A percentile compares a stretch with the other conserved stretches of the same genome.
Evolutionary conservation across 140 eudicot genomes (phyloP).

Genomic region (Anethum foeniculum): DNA sequence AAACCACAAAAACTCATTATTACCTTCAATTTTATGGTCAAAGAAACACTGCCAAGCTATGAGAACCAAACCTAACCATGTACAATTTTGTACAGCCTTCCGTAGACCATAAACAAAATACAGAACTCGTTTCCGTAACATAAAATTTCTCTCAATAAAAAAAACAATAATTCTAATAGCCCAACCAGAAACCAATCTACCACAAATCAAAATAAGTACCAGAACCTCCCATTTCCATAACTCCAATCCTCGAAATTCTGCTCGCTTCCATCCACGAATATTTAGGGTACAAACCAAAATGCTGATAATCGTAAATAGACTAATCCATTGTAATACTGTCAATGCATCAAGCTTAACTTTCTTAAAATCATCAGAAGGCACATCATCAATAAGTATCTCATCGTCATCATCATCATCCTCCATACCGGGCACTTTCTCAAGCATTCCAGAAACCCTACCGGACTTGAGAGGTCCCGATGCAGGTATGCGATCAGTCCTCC

Average conservation of each 20-base stretch:
- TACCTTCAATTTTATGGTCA: constrained; percentile 50
- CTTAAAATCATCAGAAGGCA: constrained; percentile 41
- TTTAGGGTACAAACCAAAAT: constrained; percentile 25
- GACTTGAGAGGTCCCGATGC: constrained; percentile 34
- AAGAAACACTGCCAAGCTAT: constrained; percentile 77
- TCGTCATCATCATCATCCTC: constrained; percentile 27
- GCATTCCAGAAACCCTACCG: constrained; percentile 19
- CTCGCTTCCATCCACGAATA: constrained; percentile 24
- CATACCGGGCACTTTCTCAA: constrained; percentile 6
- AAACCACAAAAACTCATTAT: constrained; percentile 31
- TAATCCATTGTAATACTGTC: constrained; percentile 38
- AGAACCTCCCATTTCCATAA: constrained; percentile 94
- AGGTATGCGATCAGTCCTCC: constrained; percentile 24
- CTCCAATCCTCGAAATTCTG: constrained; percentile 39
- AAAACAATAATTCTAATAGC: constrained; percentile 54
- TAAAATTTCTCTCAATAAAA: constrained; percentile 66
- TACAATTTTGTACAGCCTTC: constrained; percentile 73
- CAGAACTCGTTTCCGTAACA: constrained; percentile 62
- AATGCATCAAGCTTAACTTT: constrained; percentile 28
- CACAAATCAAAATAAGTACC: constrained; percentile 79
- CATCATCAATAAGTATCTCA: constrained; percentile 31
- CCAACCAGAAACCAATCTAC: constrained; percentile 91
- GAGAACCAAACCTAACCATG: constrained; percentile 80
- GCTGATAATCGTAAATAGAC: constrained; percentile 28
- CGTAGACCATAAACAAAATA: constrained; percentile 85